A percentile compares a stretch with the other conserved stretches of the same genome.
phyloP scores from a whole-genome alignment of 352 stramenopile species.

The Elongisporangium anandrum region DNA sequence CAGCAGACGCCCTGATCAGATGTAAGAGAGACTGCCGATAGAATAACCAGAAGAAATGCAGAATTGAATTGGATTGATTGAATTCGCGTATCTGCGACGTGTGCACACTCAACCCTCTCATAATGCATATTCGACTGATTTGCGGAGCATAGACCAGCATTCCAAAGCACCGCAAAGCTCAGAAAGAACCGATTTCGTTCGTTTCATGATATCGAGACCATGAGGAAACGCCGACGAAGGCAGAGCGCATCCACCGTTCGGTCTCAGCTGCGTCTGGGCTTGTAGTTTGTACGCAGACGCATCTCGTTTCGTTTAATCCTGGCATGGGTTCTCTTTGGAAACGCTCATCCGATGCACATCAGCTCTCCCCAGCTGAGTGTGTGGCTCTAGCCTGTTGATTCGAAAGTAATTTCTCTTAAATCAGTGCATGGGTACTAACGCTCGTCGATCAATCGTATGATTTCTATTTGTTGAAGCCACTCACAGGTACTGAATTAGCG shows the following conservation, averaged over 20 bases:
- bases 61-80: background rate
- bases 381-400: background rate
- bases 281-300: background rate
- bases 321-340: background rate
- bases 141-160: background rate
- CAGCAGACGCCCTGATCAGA: background rate
- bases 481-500: background rate
- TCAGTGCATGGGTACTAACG: background rate
- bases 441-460: background rate
- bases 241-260: background rate
- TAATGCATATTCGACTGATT: background rate
- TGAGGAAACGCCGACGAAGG: background rate
- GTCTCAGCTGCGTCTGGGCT: background rate
- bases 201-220: background rate
- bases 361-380: background rate
- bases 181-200: background rate
- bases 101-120: background rate
- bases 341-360: background rate
- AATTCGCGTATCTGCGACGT: background rate
- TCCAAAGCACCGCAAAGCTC: background rate
- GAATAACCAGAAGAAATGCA: background rate
- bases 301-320: background rate
- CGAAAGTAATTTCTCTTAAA: background rate
- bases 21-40: background rate
- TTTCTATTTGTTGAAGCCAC: background rate